These are phyloP conservation scores for Russula foetens DNA, from an alignment of 768 basidiomycete genomes.

Conservation along the genomic window DNA sequence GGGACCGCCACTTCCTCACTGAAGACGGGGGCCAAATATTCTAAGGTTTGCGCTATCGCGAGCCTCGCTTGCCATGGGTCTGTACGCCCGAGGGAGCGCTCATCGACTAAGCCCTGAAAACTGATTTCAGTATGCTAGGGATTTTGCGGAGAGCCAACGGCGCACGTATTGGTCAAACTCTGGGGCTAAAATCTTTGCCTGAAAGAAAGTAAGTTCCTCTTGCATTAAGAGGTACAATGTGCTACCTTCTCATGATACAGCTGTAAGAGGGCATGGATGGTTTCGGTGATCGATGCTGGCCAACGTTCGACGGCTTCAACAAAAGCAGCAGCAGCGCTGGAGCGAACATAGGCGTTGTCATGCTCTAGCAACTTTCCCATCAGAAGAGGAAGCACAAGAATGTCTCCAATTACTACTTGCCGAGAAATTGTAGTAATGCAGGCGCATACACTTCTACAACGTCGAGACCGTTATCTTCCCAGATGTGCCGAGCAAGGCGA, in stretches of 20 bases:
- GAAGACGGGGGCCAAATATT: constrained; percentile 58
- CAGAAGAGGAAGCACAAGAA: neutral
- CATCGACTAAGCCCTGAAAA: constrained; percentile 83
- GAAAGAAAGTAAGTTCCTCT: neutral
- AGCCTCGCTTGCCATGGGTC: constrained; percentile 87
- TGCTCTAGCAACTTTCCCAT: constrained; percentile 45
- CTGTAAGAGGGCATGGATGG: constrained; percentile 48
- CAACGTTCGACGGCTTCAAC: constrained; percentile 68
- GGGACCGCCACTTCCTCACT: constrained; percentile 48
- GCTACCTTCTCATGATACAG: constrained; percentile 79
- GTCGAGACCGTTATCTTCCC: constrained; percentile 96
- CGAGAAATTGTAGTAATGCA: constrained; percentile 56
- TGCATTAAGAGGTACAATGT: neutral
- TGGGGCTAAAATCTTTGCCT: constrained; percentile 82
- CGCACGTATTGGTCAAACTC: constrained; percentile 90
- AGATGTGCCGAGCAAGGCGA: constrained; percentile 67
- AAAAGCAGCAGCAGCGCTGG: constrained; percentile 60
- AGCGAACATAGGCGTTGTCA: constrained; percentile 71
- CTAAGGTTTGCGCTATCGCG: constrained; percentile 63
- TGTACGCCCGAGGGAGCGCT: constrained; percentile 71
- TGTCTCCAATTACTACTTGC: constrained; percentile 33
- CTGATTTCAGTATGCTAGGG: constrained; percentile 1
- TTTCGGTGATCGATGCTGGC: constrained; percentile 45
- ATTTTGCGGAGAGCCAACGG: constrained; percentile 1
- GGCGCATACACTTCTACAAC: constrained; percentile 60